These are phyloP conservation scores for Thuidium tamariscinum DNA, from an alignment of 225 moss, liverwort and hornwort species.

Conservation along the genomic window DNA sequence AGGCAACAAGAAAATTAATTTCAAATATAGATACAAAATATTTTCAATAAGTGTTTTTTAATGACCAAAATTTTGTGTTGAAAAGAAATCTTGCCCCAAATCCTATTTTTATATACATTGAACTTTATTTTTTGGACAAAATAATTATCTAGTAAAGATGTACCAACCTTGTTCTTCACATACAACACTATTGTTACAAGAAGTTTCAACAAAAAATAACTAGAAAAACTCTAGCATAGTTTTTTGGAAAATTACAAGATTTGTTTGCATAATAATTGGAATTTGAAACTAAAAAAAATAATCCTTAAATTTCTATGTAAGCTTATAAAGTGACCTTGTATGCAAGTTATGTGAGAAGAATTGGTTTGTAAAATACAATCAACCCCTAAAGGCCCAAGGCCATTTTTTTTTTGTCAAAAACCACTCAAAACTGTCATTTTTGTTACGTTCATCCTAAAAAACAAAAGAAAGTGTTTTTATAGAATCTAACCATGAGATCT, in stretches of 20 bases:
- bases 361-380: background rate
- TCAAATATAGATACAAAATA: no score
- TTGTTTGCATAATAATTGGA: background rate
- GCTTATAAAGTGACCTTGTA: background rate
- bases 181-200: background rate
- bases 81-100: no score
- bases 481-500: no score
- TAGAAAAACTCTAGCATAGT: background rate
- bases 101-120: background rate
- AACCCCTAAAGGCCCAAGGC: no score
- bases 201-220: background rate
- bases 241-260: background rate
- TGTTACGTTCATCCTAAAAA: no score
- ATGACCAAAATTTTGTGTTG: background rate
- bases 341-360: background rate
- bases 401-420: no score
- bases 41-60: background rate
- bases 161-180: accelerated
- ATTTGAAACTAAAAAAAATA: background rate
- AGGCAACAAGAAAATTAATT: background rate
- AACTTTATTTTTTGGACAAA: background rate
- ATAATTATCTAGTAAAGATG: background rate
- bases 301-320: background rate
- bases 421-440: no score
- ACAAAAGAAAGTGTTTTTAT: no score